A percentile compares a stretch with the other conserved stretches of the same genome.
Conservation (phyloP, 2,329 filamentous ascomycete genomes). For the Aspergillus quadricinctus region DNA sequence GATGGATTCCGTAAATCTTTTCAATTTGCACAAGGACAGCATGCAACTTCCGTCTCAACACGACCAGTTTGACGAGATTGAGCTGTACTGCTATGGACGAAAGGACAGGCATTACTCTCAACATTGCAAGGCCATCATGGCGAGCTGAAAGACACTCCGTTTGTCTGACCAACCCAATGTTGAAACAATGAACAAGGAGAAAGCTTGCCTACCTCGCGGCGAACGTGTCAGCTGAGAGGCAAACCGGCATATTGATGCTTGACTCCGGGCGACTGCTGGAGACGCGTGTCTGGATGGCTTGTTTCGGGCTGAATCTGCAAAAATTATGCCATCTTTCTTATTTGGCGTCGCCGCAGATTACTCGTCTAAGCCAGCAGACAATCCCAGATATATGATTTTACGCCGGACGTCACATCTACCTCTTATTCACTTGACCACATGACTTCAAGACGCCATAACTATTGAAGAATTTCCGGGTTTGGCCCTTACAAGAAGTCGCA, state of each 20-base stretch:
- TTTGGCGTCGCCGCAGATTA: not conserved
- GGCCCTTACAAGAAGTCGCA: not conserved
- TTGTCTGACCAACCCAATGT: not conserved
- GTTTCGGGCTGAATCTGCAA: not conserved
- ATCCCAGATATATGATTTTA: not conserved
- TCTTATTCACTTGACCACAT: not conserved
- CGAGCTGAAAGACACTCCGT: not conserved
- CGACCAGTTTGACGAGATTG: conserved; percentile 31
- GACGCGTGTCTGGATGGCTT: not conserved
- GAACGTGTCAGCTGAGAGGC: not conserved
- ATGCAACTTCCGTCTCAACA: conserved; percentile 37
- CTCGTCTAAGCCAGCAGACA: too few relatives aligned
- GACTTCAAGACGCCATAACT: not conserved
- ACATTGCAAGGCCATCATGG: not conserved
- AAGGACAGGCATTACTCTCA: not conserved
- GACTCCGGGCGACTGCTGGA: not conserved
- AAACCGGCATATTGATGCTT: not conserved
- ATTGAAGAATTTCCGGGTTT: not conserved
- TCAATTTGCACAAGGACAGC: conserved; percentile 25
- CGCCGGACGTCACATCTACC: not conserved
- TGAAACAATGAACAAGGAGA: not conserved
- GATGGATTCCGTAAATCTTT: conserved; percentile 43
- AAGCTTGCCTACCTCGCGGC: not conserved
- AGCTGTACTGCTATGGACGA: conserved; percentile 34
- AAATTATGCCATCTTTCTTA: not conserved